Evolutionary conservation across 1,284 basidiomycete species (phyloP).

Genomic region (Mycosarcoma mackinlayi): DNA sequence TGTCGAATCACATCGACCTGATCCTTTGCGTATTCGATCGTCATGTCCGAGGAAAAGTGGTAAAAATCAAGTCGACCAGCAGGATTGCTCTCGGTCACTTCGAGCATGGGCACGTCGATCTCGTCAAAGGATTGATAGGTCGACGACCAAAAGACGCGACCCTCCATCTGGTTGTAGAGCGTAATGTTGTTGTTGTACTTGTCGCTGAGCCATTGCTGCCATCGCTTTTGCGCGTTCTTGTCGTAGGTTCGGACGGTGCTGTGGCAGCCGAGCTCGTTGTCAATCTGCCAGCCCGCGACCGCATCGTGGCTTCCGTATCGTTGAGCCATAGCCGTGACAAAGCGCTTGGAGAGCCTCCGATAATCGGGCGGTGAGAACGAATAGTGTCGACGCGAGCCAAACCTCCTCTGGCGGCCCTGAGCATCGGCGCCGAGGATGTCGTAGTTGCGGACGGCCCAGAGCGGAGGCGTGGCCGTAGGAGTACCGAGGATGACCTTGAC

Average conservation of each 20-base stretch:
- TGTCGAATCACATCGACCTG: slow-evolving; percentile 41
- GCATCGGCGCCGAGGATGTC: slow-evolving; percentile 49
- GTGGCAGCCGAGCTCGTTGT: slow-evolving; percentile 53
- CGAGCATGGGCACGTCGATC: slow-evolving; percentile 41
- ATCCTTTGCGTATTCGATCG: slow-evolving; percentile 45
- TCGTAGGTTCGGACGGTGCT: slow-evolving; percentile 41
- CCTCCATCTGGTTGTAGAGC: slow-evolving; percentile 46
- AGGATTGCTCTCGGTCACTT: slow-evolving; percentile 49
- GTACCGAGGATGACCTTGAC: slow-evolving; percentile 57
- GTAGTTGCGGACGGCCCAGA: slow-evolving; percentile 50
- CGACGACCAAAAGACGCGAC: slow-evolving; percentile 49
- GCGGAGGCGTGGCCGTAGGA: slow-evolving; percentile 48
- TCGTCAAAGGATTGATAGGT: slow-evolving; percentile 47
- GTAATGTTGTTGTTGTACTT: slow-evolving; percentile 51
- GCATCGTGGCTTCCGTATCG: slow-evolving; percentile 40
- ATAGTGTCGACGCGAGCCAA: slow-evolving; percentile 49
- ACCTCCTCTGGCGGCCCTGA: slow-evolving; percentile 28
- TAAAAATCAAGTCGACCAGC: slow-evolving; percentile 51
- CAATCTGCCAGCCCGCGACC: slow-evolving; percentile 47
- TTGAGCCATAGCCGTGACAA: slow-evolving; percentile 40
- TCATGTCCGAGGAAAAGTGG: slow-evolving; percentile 47
- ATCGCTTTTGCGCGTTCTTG: slow-evolving; percentile 34
- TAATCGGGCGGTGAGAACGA: slow-evolving; percentile 43
- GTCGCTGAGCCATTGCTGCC: slow-evolving; percentile 42
- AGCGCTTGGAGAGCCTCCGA: slow-evolving; percentile 43